A percentile compares a stretch with the other conserved stretches of the same genome.
phyloP scores from a whole-genome alignment of 2,329 filamentous ascomycete genomes.

The Knufia petricola region DNA sequence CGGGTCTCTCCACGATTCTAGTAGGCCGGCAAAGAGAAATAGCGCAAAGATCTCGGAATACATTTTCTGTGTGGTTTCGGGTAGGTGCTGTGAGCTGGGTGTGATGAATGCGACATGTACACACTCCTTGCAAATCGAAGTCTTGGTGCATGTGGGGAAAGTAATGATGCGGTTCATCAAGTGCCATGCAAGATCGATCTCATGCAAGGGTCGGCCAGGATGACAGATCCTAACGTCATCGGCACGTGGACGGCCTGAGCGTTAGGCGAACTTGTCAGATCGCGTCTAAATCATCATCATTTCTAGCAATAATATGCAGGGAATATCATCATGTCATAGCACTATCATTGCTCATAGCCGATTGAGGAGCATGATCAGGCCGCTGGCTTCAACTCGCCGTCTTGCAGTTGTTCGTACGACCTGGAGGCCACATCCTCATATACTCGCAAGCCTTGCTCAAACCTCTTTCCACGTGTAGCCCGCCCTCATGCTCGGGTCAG shows the following conservation, averaged over 20 bases:
- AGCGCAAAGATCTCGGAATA: not conserved
- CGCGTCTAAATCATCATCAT: no score
- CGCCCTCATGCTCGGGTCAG: constrained; percentile 23
- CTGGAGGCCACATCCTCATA: no score
- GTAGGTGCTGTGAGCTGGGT: not conserved
- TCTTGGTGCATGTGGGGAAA: no score
- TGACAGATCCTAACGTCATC: not conserved
- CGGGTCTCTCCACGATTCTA: not conserved
- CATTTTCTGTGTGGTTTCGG: not conserved
- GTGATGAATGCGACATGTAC: not conserved
- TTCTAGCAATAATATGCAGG: not conserved
- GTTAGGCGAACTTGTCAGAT: no score
- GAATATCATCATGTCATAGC: not conserved
- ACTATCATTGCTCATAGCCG: not conserved
- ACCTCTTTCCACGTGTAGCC: constrained; percentile 19
- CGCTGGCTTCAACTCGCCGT: no score
- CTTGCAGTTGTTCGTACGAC: no score
- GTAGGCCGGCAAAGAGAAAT: not conserved
- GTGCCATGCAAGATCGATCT: not conserved
- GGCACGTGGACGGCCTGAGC: no score
- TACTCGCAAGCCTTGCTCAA: not conserved
- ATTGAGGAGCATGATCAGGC: no score
- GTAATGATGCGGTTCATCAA: not conserved
- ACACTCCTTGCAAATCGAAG: not conserved
- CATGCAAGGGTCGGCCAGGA: not conserved